phyloP scores from a whole-genome alignment of 2,329 filamentous ascomycete species.

The Hypoxylon rubiginosum region DNA sequence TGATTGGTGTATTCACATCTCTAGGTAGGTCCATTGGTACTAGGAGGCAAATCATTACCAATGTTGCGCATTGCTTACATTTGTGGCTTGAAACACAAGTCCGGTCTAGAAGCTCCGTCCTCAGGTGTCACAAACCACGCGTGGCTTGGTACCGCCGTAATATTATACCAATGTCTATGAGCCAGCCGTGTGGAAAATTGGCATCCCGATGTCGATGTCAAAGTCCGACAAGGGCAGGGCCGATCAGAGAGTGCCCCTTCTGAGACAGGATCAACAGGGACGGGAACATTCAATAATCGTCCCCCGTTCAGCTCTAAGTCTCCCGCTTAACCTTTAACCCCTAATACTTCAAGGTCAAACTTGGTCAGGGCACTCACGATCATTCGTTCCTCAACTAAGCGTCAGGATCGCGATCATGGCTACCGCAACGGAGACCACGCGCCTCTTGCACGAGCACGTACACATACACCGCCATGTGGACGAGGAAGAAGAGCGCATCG shows the following conservation, averaged over 20 bases:
- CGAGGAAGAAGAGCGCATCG: not conserved
- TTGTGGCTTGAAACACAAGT: slow-evolving; percentile 3
- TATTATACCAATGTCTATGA: not conserved
- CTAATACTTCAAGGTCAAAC: not conserved
- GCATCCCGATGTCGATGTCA: not conserved
- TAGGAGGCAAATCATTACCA: not conserved
- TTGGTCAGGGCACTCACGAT: not conserved
- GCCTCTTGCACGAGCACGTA: slow-evolving; percentile 1
- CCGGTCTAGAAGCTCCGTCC: slow-evolving; percentile 12
- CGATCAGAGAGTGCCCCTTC: not conserved
- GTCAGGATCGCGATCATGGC: not conserved
- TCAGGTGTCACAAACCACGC: not conserved
- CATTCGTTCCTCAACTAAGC: not conserved
- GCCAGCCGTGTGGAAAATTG: not conserved
- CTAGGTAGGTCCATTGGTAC: not conserved
- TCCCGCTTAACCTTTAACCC: not conserved
- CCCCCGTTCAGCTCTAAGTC: not conserved
- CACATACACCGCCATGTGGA: not conserved
- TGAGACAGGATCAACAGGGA: not conserved
- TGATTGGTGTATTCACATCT: not conserved
- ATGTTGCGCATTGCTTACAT: not conserved
- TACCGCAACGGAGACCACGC: slow-evolving; percentile 6
- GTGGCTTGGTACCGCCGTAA: not conserved
- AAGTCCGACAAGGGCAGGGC: not conserved
- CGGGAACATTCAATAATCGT: not conserved